Base-by-base conservation (phyloP, 1,284 basidiomycete species). In the Volvariella volvacea region DNA sequence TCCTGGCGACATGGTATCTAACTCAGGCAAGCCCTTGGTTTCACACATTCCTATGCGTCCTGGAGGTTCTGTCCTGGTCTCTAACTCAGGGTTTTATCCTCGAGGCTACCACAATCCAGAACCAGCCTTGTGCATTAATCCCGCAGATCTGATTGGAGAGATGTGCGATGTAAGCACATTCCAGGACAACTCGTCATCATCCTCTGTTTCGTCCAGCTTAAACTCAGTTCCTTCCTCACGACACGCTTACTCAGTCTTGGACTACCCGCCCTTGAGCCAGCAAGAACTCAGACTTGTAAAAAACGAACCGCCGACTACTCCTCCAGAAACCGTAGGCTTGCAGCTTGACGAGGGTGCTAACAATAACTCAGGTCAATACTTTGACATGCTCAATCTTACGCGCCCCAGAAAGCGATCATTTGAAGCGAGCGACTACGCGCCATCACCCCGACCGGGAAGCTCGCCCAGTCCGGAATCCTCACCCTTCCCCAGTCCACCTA, bases 81-180 rank as follows among this genome's bases (percentile, higher is more conserved):
- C 15, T 16, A 9, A 37, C 9, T n/a, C n/a, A 37, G n/a, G 34
- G n/a, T n/a, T n/a, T 20, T 15, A 20, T 37, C 25, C 6, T 12
- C 25, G 12, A 28, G 25, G 6, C 12, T 28, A 28, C n/a, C 12
- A 28, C 25, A 28, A 28, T 6, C 12, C 25, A 28, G 6, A 12
- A 12, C n/a, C n/a, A 28, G 12, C 48, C 42, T 44, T 48, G 7
- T 58, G 69, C 25, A 61, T 80, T 44, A 69, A 78, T 50, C 77
- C 77, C 28, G 58, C 68, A 25, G 71, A 75, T 42, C n/a, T 36
- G 8, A 7, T 36, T 6, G 34, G n/a, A 15, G 34, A 36, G 8
- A n/a, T 36, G 8, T 36, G 15, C n/a, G 34, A 36, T 15, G 4
- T n/a, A 20, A 15, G 14, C 6, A 20, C 14, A 6, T 36, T 36